phyloP scores from a whole-genome alignment of 1,284 basidiomycete species.

The Cryptococcus sp. region DNA sequence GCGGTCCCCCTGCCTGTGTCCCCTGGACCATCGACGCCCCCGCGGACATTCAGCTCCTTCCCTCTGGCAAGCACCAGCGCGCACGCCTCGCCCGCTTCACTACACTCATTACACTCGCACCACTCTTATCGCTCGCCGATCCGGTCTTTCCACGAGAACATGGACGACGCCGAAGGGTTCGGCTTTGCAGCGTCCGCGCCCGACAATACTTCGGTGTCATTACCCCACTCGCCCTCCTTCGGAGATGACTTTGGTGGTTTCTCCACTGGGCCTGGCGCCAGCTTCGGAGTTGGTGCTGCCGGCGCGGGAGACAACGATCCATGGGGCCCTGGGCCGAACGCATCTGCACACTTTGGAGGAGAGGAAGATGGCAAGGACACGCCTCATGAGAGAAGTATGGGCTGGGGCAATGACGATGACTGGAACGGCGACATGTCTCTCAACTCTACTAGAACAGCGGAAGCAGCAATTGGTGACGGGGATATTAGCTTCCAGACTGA shows the following conservation, averaged over 20 bases:
- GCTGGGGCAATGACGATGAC: slow-evolving; percentile 8
- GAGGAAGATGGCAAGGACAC: background rate
- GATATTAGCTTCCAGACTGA: background rate
- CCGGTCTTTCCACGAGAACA: background rate
- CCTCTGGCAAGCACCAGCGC: background rate
- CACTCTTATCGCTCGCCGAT: background rate
- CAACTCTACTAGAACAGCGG: too few relatives aligned
- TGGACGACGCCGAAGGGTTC: background rate
- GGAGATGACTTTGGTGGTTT: slow-evolving; percentile 40
- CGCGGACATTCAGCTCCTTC: background rate
- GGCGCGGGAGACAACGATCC: slow-evolving; percentile 10
- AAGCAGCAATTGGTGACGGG: background rate
- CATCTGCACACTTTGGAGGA: background rate
- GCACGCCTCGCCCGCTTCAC: background rate
- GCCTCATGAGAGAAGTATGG: background rate
- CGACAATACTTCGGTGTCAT: background rate
- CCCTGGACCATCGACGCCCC: background rate
- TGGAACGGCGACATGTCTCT: background rate
- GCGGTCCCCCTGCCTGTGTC: background rate
- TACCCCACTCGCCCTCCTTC: slow-evolving; percentile 34
- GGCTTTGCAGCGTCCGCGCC: background rate
- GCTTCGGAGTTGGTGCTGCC: background rate
- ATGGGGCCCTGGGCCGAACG: slow-evolving; percentile 23
- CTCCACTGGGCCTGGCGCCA: slow-evolving; percentile 14
- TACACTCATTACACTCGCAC: background rate